Percentiles rank a stretch among this genome's conserved stretches.
phyloP scores from a whole-genome alignment of 192 early-diverging fungal species.

The Coemansia sp. region DNA sequence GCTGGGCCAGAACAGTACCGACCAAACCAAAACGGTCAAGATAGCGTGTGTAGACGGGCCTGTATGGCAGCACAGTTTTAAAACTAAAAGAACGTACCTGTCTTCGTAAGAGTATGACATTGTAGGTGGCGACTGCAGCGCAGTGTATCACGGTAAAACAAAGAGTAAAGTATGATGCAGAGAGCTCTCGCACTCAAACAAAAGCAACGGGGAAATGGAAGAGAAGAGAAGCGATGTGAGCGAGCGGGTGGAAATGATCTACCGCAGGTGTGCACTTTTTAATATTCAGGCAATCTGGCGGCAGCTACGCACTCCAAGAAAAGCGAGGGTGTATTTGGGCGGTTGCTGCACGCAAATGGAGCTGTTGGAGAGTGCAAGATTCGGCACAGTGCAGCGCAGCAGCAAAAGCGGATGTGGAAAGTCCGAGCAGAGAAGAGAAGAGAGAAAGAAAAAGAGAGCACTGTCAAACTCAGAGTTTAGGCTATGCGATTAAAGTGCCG shows the following conservation, averaged over 20 bases:
- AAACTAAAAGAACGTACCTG: slow-evolving; percentile 22
- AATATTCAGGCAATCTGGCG: slow-evolving; percentile 3
- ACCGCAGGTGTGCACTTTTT: slow-evolving; percentile 21
- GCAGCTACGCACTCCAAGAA: neutral
- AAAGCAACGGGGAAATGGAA: neutral
- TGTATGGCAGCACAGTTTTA: neutral
- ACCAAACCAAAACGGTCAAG: neutral
- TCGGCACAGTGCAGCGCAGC: neutral
- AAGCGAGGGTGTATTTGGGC: neutral
- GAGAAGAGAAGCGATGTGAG: neutral
- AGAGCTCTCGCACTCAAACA: neutral
- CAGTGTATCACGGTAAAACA: neutral
- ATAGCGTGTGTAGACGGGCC: neutral
- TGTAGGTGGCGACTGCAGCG: neutral
- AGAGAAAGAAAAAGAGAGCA: neutral
- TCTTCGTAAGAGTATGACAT: slow-evolving; percentile 51
- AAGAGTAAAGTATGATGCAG: neutral
- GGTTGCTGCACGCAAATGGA: neutral
- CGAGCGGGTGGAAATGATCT: slow-evolving; percentile 5
- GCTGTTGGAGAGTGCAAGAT: neutral
- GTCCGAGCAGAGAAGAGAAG: neutral
- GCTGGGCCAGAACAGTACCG: neutral
- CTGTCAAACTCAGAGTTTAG: neutral
- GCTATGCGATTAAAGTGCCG: neutral
- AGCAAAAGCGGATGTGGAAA: slow-evolving; percentile 2